Percentiles rank a stretch among this genome's conserved stretches.
These are phyloP conservation scores for Lactifluus hygrophoroides DNA, from an alignment of 768 basidiomycete species.

Conservation along the genomic window DNA sequence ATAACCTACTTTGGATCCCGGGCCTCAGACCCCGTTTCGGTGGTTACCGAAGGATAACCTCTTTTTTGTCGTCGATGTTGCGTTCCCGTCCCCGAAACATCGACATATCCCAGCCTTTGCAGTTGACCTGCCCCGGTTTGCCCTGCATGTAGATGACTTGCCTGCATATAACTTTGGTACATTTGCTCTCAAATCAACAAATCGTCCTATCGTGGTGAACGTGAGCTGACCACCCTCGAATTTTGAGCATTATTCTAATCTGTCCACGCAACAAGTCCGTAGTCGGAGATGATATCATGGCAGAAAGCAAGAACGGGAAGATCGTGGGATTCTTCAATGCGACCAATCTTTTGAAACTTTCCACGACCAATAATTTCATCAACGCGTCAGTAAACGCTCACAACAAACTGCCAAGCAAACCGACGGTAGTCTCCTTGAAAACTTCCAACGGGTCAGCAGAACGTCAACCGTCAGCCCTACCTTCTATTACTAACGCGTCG, in stretches of 20 bases:
- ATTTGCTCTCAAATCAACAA: not conserved
- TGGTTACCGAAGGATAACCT: not conserved
- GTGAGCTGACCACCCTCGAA: not conserved
- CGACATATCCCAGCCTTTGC: not conserved
- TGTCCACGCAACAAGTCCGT: not conserved
- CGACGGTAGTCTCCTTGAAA: not conserved
- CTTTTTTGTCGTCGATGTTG: slow-evolving; percentile 3
- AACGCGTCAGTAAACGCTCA: not conserved
- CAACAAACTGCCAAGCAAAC: not conserved
- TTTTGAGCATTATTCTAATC: not conserved
- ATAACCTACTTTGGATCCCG: not conserved
- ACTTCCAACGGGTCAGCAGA: not conserved
- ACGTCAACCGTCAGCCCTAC: not conserved
- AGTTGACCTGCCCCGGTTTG: not conserved
- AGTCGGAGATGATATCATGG: not conserved
- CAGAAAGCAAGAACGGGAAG: not conserved
- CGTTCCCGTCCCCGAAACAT: not conserved
- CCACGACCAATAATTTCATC: not conserved
- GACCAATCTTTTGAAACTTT: not conserved
- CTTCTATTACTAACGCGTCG: not conserved
- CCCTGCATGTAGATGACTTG: not conserved
- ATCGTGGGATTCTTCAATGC: slow-evolving; percentile 1
- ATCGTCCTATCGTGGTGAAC: not conserved
- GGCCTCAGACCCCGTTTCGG: not conserved
- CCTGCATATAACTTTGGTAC: not conserved